phyloP scores from a whole-genome alignment of 202 grass and related monocot species.

The Setaria viridis region DNA sequence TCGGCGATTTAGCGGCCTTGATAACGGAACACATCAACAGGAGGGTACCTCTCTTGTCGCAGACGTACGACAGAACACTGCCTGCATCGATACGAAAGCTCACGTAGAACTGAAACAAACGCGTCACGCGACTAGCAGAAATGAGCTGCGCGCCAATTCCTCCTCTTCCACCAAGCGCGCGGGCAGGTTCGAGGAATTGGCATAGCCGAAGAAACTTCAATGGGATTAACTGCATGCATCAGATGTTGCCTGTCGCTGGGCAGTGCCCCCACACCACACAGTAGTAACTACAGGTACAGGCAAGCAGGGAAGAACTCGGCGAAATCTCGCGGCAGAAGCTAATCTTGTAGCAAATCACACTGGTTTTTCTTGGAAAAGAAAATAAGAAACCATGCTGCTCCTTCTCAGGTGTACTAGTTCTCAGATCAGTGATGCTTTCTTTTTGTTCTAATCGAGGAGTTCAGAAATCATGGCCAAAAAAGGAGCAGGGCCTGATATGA shows the following conservation, averaged over 20 bases:
- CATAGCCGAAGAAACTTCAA: constrained; percentile 32
- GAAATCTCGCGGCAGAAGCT: background rate
- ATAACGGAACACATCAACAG: constrained; percentile 11
- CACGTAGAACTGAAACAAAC: constrained; percentile 36
- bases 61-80: constrained; percentile 30
- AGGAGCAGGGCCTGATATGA: background rate
- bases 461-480: background rate
- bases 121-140: background rate
- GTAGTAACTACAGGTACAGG: constrained; percentile 43
- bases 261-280: background rate
- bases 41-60: constrained; percentile 6
- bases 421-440: constrained; percentile 31
- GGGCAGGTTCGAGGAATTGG: constrained; percentile 8
- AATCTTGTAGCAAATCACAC: constrained; percentile 12
- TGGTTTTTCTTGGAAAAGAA: background rate
- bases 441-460: background rate
- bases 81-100: constrained; percentile 5
- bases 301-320: constrained; percentile 2
- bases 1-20: constrained; percentile 21
- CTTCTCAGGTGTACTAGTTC: background rate
- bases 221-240: constrained; percentile 49
- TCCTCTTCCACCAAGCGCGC: background rate
- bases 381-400: background rate
- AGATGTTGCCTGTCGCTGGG: constrained; percentile 26
- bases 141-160: constrained; percentile 32